Conservation (phyloP, 352 stramenopile species). For the Phytophthora agathidicida region DNA sequence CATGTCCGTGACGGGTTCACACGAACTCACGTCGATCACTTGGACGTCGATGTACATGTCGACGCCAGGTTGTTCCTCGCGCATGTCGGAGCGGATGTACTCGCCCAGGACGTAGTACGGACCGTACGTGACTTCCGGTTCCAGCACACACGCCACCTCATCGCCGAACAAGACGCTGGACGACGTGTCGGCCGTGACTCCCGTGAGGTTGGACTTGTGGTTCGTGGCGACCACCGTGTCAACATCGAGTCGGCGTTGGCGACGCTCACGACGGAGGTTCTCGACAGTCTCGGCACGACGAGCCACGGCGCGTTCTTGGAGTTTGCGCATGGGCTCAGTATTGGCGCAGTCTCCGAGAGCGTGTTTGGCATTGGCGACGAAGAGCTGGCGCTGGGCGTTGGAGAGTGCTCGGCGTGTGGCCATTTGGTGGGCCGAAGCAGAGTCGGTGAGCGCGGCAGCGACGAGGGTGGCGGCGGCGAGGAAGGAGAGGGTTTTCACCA, state of each 20-base stretch:
- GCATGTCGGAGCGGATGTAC: conserved; percentile 32
- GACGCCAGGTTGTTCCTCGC: conserved; percentile 23
- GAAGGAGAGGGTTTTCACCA: conserved; percentile 22
- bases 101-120: conserved; percentile 35
- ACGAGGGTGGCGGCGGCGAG: conserved; percentile 8
- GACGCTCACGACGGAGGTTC: conserved; percentile 16
- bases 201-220: conserved; percentile 27
- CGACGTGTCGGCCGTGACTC: conserved; percentile 17
- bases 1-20: conserved; percentile 26
- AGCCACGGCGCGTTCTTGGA: conserved; percentile 25
- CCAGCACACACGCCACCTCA: conserved; percentile 21
- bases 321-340: conserved; percentile 19
- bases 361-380: conserved; percentile 28
- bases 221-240: conserved; percentile 20
- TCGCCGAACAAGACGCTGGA: conserved; percentile 22
- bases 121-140: conserved; percentile 35
- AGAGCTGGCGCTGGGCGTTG: conserved; percentile 21
- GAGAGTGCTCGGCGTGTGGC: conserved; percentile 17
- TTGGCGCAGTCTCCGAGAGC: conserved; percentile 26
- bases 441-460: conserved; percentile 9
- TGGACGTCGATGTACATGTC: conserved; percentile 33
- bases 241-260: conserved; percentile 29
- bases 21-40: conserved; percentile 33
- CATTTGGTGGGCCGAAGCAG: conserved; percentile 18
- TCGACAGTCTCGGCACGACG: conserved; percentile 18